Evolutionary conservation across 768 basidiomycete species (phyloP).

Genomic region (Rhodotorula diobovata): DNA sequence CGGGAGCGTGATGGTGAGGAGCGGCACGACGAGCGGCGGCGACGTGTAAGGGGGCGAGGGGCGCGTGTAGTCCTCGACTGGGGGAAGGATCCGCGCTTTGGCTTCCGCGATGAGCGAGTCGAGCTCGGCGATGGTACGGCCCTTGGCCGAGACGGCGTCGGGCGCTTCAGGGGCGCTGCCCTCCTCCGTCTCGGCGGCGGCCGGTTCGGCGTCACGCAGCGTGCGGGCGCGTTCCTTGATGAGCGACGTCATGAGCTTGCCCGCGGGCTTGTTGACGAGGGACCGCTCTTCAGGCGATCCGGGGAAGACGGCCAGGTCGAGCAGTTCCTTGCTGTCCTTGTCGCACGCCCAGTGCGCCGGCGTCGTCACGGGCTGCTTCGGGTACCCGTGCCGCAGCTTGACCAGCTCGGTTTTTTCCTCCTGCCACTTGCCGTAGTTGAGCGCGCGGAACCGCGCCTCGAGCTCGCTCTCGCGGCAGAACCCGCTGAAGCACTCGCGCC

Average conservation of each 20-base stretch:
- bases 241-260: slow-evolving; percentile 18
- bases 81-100: neutral
- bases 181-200: neutral
- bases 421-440: slow-evolving; percentile 34
- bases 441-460: slow-evolving; percentile 41
- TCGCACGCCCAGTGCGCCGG: slow-evolving; percentile 41
- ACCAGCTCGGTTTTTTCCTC: slow-evolving; percentile 42
- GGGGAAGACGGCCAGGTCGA: slow-evolving; percentile 31
- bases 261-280: slow-evolving; percentile 13
- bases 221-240: slow-evolving; percentile 20
- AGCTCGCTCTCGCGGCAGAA: slow-evolving; percentile 25
- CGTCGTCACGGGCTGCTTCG: slow-evolving; percentile 48
- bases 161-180: neutral
- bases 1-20: slow-evolving; percentile 50
- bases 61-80: neutral
- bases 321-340: slow-evolving; percentile 13
- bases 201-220: neutral
- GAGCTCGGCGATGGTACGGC: neutral
- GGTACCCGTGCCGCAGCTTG: slow-evolving; percentile 45
- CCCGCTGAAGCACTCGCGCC: slow-evolving; percentile 24
- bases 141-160: neutral
- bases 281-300: slow-evolving; percentile 26
- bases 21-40: slow-evolving; percentile 42
- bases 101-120: neutral
- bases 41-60: slow-evolving; percentile 23